phyloP scores from a whole-genome alignment of 305 asterid species.

The Fraxinus sp. region DNA sequence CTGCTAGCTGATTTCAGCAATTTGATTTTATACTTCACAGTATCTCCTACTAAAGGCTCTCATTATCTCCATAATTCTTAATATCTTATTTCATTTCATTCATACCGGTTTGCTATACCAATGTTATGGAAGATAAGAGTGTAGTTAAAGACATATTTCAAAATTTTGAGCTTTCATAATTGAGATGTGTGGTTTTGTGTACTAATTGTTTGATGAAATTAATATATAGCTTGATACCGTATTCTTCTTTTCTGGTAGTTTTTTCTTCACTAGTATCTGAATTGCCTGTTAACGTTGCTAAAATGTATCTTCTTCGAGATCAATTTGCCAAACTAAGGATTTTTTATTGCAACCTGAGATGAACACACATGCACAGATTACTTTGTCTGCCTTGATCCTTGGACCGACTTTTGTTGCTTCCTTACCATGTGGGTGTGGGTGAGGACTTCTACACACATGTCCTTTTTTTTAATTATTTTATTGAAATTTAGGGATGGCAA shows the following conservation, averaged over 20 bases:
- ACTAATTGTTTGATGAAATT: conserved; percentile 25
- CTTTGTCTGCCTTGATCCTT: not conserved
- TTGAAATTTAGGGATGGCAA: not conserved
- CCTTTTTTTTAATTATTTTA: no score
- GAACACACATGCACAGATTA: not conserved
- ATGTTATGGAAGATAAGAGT: conserved; percentile 9
- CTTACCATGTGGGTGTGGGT: not conserved
- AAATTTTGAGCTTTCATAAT: conserved; percentile 14
- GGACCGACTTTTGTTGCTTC: not conserved
- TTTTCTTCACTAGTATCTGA: not conserved
- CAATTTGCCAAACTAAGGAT: not conserved
- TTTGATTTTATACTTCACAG: not conserved
- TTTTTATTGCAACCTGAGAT: not conserved
- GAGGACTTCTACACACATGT: not conserved
- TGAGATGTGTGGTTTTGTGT: conserved; percentile 26
- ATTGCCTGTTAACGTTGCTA: not conserved
- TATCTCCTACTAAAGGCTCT: not conserved
- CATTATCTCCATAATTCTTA: not conserved
- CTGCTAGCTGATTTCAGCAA: conserved; percentile 24
- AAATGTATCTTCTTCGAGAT: not conserved
- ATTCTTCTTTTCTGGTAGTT: conserved; percentile 1
- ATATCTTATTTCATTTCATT: conserved; percentile 7
- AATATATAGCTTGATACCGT: conserved; percentile 19
- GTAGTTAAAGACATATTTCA: not conserved
- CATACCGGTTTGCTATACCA: conserved; percentile 3